A percentile compares a stretch with the other conserved stretches of the same genome.
phyloP scores from a whole-genome alignment of 140 eudicot species.

The Cichorium intybus region DNA sequence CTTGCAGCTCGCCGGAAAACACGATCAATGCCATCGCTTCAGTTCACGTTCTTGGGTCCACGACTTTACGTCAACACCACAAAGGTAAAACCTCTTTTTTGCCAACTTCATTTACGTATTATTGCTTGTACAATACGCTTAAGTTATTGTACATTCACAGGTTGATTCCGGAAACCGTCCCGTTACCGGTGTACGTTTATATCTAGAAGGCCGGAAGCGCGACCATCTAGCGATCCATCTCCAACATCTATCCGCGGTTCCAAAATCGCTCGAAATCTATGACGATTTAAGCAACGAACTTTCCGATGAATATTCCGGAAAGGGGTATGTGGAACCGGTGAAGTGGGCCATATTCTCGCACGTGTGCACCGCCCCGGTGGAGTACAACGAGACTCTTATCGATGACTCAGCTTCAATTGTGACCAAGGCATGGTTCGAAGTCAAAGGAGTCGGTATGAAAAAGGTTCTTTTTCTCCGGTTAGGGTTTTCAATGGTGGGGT shows the following conservation, averaged over 20 bases:
- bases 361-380: constrained; percentile 83
- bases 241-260: constrained; percentile 83
- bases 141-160: constrained; percentile 24
- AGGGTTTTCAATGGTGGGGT: constrained; percentile 80
- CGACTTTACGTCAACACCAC: constrained; percentile 75
- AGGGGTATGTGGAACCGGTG: constrained; percentile 76
- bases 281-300: too few relatives aligned
- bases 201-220: constrained; percentile 85
- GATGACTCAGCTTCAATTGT: constrained; percentile 87
- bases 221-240: constrained; percentile 91
- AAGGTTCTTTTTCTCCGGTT: constrained; percentile 81
- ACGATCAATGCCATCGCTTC: constrained; percentile 75
- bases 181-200: constrained; percentile 88
- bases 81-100: constrained; percentile 43
- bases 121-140: too few relatives aligned
- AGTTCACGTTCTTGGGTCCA: constrained; percentile 87
- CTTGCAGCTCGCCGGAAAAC: constrained; percentile 76
- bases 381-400: constrained; percentile 60
- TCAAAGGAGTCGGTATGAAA: constrained; percentile 69
- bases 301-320: constrained; percentile 54
- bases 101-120: too few relatives aligned
- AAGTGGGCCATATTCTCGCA: constrained; percentile 98
- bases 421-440: constrained; percentile 97
- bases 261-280: constrained; percentile 59
- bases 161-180: constrained; percentile 86